These are phyloP conservation scores for Lachnellula subtilissima DNA, from an alignment of 2,329 filamentous ascomycete genomes.

Conservation along the genomic window DNA sequence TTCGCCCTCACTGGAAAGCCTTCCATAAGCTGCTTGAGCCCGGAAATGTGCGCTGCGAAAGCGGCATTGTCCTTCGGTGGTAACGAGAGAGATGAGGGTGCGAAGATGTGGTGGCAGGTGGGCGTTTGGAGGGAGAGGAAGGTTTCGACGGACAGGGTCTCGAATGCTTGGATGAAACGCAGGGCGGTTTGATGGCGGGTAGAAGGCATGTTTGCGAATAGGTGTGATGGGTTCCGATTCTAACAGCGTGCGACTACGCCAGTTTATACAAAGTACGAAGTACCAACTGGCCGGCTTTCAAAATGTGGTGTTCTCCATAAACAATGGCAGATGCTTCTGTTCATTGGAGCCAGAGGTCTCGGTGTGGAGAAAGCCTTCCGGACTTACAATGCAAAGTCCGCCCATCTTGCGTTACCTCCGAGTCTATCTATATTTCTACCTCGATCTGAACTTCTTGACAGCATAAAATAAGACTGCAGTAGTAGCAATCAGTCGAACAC, in stretches of 20 bases:
- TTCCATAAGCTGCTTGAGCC: conserved; percentile 9
- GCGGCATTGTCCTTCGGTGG: neutral
- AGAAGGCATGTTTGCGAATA: neutral
- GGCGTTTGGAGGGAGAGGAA: neutral
- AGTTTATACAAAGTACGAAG: neutral
- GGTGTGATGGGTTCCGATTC: neutral
- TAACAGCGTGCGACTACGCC: neutral
- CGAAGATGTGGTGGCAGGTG: conserved; percentile 3
- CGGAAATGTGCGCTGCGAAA: neutral
- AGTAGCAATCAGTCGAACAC: conserved; percentile 14
- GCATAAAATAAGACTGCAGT: neutral
- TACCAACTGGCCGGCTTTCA: neutral
- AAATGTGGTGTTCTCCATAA: too few relatives aligned
- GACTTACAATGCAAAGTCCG: neutral
- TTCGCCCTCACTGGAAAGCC: conserved; percentile 20
- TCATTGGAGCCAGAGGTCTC: too few relatives aligned
- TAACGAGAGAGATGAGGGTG: neutral
- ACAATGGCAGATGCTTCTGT: too few relatives aligned
- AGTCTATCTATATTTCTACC: neutral
- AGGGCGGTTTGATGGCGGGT: conserved; percentile 1
- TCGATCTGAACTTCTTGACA: conserved; percentile 1
- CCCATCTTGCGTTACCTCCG: too few relatives aligned
- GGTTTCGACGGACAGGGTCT: neutral
- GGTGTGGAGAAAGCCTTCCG: neutral
- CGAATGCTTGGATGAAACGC: conserved; percentile 2